Percentiles rank a stretch among this genome's conserved stretches.
Conservation (phyloP, 1,284 basidiomycete species). For the Naganishia sp. region DNA sequence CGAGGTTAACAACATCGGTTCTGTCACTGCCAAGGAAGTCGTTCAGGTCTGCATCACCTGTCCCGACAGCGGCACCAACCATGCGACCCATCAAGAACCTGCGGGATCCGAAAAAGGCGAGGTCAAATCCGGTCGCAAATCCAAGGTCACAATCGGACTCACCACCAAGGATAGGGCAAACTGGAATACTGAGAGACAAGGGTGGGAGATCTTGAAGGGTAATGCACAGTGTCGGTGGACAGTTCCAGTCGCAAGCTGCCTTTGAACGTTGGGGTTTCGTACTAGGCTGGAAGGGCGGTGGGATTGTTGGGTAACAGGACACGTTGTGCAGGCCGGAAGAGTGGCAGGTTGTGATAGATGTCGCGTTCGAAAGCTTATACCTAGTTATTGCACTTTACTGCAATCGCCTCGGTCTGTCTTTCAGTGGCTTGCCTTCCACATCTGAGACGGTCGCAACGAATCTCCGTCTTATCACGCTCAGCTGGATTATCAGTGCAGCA, state of each 20-base stretch:
- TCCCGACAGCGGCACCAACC: slow-evolving; percentile 24
- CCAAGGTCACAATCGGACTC: slow-evolving; percentile 41
- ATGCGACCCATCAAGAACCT: slow-evolving; percentile 35
- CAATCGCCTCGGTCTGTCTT: no score
- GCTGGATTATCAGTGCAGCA: no score
- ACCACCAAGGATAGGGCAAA: slow-evolving; percentile 37
- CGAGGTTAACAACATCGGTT: slow-evolving; percentile 64
- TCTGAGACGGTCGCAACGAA: no score
- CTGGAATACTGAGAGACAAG: slow-evolving; percentile 54
- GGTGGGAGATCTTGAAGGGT: slow-evolving; percentile 47
- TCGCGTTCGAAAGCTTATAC: no score
- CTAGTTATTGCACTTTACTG: no score
- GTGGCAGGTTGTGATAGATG: no score
- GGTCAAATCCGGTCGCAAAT: slow-evolving; percentile 42
- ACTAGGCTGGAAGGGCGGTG: no score
- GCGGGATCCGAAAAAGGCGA: slow-evolving; percentile 46
- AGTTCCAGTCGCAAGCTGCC: slow-evolving; percentile 18
- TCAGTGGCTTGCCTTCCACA: no score
- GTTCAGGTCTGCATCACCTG: slow-evolving; percentile 64
- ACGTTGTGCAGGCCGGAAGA: no score
- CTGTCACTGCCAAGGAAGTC: slow-evolving; percentile 62
- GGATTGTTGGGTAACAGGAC: no score
- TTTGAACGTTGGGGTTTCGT: not conserved
- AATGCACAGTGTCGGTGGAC: slow-evolving; percentile 9
- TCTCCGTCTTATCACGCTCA: no score